These are phyloP conservation scores for Pseudozyma hubeiensis DNA, from an alignment of 1,284 basidiomycete species.

Conservation along the genomic window DNA sequence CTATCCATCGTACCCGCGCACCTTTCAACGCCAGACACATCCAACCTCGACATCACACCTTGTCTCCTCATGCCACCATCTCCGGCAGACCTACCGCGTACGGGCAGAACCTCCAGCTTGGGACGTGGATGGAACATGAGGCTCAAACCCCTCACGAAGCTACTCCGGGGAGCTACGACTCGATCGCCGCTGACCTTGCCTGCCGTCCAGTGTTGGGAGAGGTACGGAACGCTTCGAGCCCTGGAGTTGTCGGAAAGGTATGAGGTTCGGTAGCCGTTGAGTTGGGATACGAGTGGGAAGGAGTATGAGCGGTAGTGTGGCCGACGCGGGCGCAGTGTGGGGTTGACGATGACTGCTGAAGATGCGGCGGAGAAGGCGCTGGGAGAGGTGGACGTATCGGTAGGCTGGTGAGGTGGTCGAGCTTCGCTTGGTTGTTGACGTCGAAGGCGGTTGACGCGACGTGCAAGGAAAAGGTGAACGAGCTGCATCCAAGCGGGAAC, in stretches of 20 bases:
- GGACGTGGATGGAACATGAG: slow-evolving; percentile 42
- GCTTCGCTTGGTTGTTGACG: too few relatives aligned
- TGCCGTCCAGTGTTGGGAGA: slow-evolving; percentile 35
- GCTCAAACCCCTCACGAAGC: slow-evolving; percentile 31
- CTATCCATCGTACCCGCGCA: slow-evolving; percentile 4
- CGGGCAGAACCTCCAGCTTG: slow-evolving; percentile 38
- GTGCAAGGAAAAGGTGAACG: not conserved
- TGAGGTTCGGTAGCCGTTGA: slow-evolving; percentile 25
- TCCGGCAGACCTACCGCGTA: not conserved
- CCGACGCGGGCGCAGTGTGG: slow-evolving; percentile 7
- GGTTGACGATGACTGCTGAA: slow-evolving; percentile 12
- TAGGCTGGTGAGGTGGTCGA: too few relatives aligned
- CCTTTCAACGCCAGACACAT: not conserved
- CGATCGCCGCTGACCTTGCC: slow-evolving; percentile 38
- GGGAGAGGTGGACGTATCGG: not conserved
- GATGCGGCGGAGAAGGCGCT: slow-evolving; percentile 1
- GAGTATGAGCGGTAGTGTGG: slow-evolving; percentile 25
- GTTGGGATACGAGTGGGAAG: slow-evolving; percentile 17
- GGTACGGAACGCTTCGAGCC: slow-evolving; percentile 33
- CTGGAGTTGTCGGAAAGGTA: slow-evolving; percentile 15
- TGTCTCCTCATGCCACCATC: too few relatives aligned
- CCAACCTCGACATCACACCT: not conserved
- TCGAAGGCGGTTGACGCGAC: too few relatives aligned
- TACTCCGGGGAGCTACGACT: slow-evolving; percentile 31
- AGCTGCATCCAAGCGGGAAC: slow-evolving; percentile 8